A percentile compares a stretch with the other conserved stretches of the same genome.
Conservation (phyloP, 768 basidiomycete species). For the Rhizopogon sp. region DNA sequence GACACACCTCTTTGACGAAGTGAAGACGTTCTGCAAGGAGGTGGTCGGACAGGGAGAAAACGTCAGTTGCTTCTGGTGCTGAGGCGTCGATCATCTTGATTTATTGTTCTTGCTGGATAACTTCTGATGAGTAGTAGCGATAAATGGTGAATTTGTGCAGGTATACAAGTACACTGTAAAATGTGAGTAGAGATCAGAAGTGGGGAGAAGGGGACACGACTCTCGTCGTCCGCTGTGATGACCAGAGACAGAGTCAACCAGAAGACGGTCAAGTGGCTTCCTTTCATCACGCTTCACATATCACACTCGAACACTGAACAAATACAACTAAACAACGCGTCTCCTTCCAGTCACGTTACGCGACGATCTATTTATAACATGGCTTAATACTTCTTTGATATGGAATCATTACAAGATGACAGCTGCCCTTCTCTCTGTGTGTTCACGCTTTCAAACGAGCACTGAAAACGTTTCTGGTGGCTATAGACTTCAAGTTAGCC, state of each 20-base stretch:
- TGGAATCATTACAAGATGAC: no score
- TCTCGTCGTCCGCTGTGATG: conserved; percentile 5
- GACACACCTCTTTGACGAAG: conserved; percentile 67
- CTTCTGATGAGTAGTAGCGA: not conserved
- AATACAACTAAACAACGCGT: conserved; percentile 27
- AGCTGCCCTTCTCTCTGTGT: no score
- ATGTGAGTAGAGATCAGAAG: not conserved
- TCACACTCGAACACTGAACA: conserved; percentile 21
- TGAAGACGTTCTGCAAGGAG: conserved; percentile 64
- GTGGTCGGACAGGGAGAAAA: conserved; percentile 73
- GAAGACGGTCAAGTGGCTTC: not conserved
- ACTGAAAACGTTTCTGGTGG: no score
- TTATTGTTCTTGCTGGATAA: not conserved
- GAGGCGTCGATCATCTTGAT: conserved; percentile 18
- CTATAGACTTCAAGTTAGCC: no score
- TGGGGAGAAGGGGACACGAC: not conserved
- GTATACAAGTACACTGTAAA: conserved; percentile 22
- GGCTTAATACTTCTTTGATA: no score
- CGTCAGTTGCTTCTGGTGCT: conserved; percentile 36
- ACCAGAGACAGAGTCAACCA: conserved; percentile 4
- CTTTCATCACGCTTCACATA: conserved; percentile 3
- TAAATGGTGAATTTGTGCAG: not conserved
- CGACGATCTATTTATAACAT: not conserved
- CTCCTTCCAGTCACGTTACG: not conserved
- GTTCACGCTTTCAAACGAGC: no score